A percentile compares a stretch with the other conserved stretches of the same genome.
These are phyloP conservation scores for Acanthochlamys bracteata DNA, from an alignment of 106 monocot species.

Conservation along the genomic window DNA sequence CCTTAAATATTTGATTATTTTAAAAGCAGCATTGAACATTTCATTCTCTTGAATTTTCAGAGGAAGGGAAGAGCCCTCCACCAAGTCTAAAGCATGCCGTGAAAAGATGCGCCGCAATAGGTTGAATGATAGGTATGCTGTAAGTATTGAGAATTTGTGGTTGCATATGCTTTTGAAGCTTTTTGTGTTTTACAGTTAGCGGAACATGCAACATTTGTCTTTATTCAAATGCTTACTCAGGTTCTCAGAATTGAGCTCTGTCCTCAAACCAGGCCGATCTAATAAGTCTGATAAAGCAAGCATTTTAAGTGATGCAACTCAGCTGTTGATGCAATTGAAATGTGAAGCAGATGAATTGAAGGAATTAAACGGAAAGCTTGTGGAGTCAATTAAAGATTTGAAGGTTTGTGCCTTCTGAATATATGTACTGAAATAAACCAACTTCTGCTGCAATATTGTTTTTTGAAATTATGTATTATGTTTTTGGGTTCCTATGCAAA, in stretches of 20 bases:
- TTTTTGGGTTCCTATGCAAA: no score
- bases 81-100: conserved; percentile 69
- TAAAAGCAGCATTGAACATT: neutral
- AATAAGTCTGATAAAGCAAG: conserved; percentile 56
- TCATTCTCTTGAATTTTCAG: conserved; percentile 14
- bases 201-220: no score
- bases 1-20: neutral
- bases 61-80: conserved; percentile 31
- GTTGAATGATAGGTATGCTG: conserved; percentile 53
- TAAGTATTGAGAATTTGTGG: neutral
- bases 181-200: no score
- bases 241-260: conserved; percentile 57
- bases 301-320: conserved; percentile 60
- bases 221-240: conserved; percentile 8
- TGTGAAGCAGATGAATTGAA: conserved; percentile 54
- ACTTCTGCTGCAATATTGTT: neutral
- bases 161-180: neutral
- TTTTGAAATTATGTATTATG: neutral
- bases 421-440: neutral
- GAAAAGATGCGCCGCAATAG: conserved; percentile 69
- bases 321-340: conserved; percentile 51
- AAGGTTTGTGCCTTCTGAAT: conserved; percentile 25
- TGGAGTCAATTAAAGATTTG: conserved; percentile 70
- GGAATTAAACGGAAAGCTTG: conserved; percentile 67
- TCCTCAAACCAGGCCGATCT: conserved; percentile 54